Base-by-base conservation (phyloP, 495 filamentous ascomycete genomes). In the Friedmanniomyces simplex region DNA sequence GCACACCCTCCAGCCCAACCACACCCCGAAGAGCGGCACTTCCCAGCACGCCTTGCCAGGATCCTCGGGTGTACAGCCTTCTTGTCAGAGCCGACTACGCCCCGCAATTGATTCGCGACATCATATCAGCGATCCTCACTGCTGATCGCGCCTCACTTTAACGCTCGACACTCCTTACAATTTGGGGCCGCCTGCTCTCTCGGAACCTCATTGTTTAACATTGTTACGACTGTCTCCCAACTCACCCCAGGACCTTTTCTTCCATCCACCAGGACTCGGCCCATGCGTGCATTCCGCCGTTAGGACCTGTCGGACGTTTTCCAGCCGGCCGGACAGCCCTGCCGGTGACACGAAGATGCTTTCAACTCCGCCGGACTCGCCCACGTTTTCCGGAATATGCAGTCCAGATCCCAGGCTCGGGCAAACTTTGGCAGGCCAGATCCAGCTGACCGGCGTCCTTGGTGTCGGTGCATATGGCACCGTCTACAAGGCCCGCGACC, bases 391-490 rank as follows among this genome's bases (percentile, higher is more conserved):
- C 68, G 76, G 73, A 62, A 74, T 74, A 52, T 77, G 74, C 72
- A 69, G 76, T 45, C 88, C 90, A 43, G 88, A 95, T 78, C 87
- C 93, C 68, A 85, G 90, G 63, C 71, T 96, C 76, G 91, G 91
- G 72, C 79, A 85, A 56, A 77, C 94, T 60, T 75, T 96, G 61
- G 90, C 86, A 68, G 81, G 83, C 70, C 83, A 88, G 66, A 77
- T 95, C 59, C 85, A 89, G 72, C 78, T 96, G 59, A 88, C 83
- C 50, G 77, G 82, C 58, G 88, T 97, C 66, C 79, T 97, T 57
- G 93, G 93, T 51, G 85, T 93, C 47, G 93, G 93, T 55, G 93
- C 93, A 55, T 98, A 98, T 73, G 93, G 93, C 45, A 90, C 96
- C 25, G 94, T 98, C 14, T 96, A 98, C 74, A 87, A 85, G 36